phyloP scores from a whole-genome alignment of 225 moss, liverwort and hornwort species.

The Polytrichum commune region DNA sequence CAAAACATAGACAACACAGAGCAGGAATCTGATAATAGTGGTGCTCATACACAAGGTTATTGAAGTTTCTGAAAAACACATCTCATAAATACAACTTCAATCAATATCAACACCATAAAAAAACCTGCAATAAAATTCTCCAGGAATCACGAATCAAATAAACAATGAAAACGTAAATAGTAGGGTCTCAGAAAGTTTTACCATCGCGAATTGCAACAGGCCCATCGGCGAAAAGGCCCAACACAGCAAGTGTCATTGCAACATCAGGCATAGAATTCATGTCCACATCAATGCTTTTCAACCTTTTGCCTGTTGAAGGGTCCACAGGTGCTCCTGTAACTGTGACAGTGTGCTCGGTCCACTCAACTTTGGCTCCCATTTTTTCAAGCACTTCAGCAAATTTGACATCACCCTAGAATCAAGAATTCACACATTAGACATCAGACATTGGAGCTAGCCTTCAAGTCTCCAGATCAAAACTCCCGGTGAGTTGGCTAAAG shows the following conservation, averaged over 20 bases:
- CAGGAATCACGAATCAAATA: too few relatives aligned
- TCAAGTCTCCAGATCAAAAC: too few relatives aligned
- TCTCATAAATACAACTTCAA: not conserved
- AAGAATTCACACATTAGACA: too few relatives aligned
- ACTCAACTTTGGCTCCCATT: constrained; percentile 85
- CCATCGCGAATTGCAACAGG: constrained; percentile 85
- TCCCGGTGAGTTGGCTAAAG: too few relatives aligned
- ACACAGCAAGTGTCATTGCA: constrained; percentile 96
- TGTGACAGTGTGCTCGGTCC: constrained; percentile 73
- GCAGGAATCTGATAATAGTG: too few relatives aligned
- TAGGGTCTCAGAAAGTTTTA: constrained; percentile 10
- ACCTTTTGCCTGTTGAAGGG: constrained; percentile 53
- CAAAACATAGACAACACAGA: too few relatives aligned
- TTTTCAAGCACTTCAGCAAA: constrained; percentile 69
- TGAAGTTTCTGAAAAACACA: too few relatives aligned
- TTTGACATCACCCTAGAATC: constrained; percentile 83
- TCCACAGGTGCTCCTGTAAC: constrained; percentile 66
- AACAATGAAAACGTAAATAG: too few relatives aligned
- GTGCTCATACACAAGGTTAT: too few relatives aligned
- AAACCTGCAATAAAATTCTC: too few relatives aligned
- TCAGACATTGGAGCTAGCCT: too few relatives aligned
- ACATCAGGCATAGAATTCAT: constrained; percentile 99
- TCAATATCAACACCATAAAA: too few relatives aligned
- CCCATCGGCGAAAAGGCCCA: constrained; percentile 79
- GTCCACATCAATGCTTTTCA: constrained; percentile 87